Percentiles rank a stretch among this genome's conserved stretches.
Conservation (phyloP, 805 yeast genomes). For the fission yeast (Schizosaccharomyces pombe) region DNA sequence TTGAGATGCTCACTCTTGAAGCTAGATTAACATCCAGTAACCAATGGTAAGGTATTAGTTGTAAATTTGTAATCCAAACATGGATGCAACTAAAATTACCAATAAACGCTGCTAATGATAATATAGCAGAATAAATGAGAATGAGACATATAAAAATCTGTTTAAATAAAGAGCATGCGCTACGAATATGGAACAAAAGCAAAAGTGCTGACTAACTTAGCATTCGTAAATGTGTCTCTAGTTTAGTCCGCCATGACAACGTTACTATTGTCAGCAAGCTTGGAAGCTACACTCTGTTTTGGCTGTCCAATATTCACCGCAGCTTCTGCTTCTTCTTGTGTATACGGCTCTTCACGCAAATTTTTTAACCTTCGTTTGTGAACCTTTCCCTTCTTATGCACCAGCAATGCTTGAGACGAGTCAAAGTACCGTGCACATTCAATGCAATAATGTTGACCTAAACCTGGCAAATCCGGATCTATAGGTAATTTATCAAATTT, state of each 20-base stretch:
- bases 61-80: too few relatives aligned
- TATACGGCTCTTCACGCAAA: constrained; percentile 56
- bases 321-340: constrained; percentile 73
- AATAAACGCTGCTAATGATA: too few relatives aligned
- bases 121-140: too few relatives aligned
- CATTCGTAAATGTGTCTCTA: background rate
- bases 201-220: background rate
- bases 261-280: background rate
- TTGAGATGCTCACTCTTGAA: too few relatives aligned
- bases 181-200: background rate
- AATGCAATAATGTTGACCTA: constrained; percentile 83
- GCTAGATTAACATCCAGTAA: too few relatives aligned
- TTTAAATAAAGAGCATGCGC: background rate
- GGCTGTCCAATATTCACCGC: constrained; percentile 37
- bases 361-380: constrained; percentile 51
- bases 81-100: too few relatives aligned
- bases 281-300: background rate
- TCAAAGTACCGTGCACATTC: constrained; percentile 88
- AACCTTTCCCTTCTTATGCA: constrained; percentile 50
- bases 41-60: too few relatives aligned
- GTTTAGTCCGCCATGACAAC: constrained; percentile 1
- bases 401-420: constrained; percentile 42
- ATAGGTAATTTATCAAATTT: constrained; percentile 29
- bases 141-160: too few relatives aligned
- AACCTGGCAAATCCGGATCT: constrained; percentile 78